Base-by-base conservation (phyloP, 148 eudicot species). In the Gaultheria prostrata region DNA sequence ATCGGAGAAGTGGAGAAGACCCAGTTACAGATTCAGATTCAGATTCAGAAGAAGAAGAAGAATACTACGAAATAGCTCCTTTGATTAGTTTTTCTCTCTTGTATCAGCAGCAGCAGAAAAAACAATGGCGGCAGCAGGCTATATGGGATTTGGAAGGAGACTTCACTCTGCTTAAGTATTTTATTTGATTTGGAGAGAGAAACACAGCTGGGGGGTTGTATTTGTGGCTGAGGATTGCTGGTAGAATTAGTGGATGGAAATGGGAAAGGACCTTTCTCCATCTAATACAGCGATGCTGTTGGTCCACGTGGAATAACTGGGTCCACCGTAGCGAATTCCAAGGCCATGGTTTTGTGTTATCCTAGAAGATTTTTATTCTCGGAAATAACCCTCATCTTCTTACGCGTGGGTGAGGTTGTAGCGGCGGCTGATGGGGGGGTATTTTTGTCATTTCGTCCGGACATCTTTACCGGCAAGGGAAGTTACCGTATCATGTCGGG, bases 201-300 rank as follows among this genome's bases (percentile, higher is more conserved):
- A 74, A 72, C 6, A 56, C 6, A 56, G 73, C 4, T n/a, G 45
- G 56, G 14, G n/a, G n/a, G n/a, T n/a, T 5, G 70, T 33, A 33
- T 83, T 88, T 86, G 88, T 88, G 90, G 90, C 81, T 69, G 67
- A 82, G 79, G 67, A 81, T 6, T 11, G 75, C 83, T 6, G 49
- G 57, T 21, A 6, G 50, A 82, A 82, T 30, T 67, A 78, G 80
- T 86, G 91, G 91, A 17, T 88, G 81, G 49, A 67, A 86, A 70
- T 70, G 43, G 48, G 67, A 21, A 61, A 26, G 67, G 24, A 26
- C 67, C 24, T 26, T 48, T 10, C 50, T 33, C 81, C 88, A 89
- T 87, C 88, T 69, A 86, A 84, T 82, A 56, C 69, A 21, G 78
- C 1, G 1, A 2, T 12, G 0, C 5, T 13, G 83, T 83, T 84